Evolutionary conservation across 345 rosid species (phyloP).

Genomic region (Sonneratia alba): DNA sequence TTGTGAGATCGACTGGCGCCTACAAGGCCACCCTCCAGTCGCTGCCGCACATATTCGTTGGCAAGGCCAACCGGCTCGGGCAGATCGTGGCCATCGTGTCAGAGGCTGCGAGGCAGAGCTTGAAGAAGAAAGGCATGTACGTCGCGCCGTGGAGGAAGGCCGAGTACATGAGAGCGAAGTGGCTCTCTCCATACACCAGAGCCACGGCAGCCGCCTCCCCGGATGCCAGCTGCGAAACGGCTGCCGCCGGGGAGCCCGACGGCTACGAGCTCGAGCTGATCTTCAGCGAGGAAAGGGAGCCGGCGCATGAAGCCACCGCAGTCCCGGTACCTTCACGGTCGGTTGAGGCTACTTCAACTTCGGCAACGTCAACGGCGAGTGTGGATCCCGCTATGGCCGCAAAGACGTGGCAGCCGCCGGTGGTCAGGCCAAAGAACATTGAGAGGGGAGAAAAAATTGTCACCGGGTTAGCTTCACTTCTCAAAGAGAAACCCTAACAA

Average conservation of each 20-base stretch:
- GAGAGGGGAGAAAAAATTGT: conserved; percentile 60
- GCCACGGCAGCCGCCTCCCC: neutral
- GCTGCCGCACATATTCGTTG: conserved; percentile 35
- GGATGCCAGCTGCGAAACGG: conserved; percentile 9
- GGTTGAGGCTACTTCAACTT: conserved; percentile 6
- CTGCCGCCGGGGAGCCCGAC: conserved; percentile 7
- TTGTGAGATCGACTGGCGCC: neutral
- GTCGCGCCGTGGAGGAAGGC: too few species aligned
- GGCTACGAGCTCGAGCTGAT: conserved; percentile 52
- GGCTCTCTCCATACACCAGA: too few species aligned
- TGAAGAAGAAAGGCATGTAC: conserved; percentile 23
- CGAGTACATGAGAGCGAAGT: too few species aligned
- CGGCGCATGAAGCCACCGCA: too few species aligned
- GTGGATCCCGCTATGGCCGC: too few species aligned
- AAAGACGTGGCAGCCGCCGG: conserved; percentile 47
- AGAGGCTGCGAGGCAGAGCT: conserved; percentile 5
- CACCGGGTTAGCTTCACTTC: conserved; percentile 80
- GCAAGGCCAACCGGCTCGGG: neutral
- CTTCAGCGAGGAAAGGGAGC: conserved; percentile 17
- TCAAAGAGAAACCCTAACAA: conserved; percentile 56
- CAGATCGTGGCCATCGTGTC: conserved; percentile 5
- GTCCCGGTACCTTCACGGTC: neutral
- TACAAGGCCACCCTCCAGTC: conserved; percentile 7
- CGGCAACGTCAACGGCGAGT: conserved; percentile 5
- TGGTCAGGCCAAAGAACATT: conserved; percentile 39